A percentile compares a stretch with the other conserved stretches of the same genome.
Evolutionary conservation across 2,329 filamentous ascomycete genomes (phyloP).

Genomic region (Alternaria conjuncta): DNA sequence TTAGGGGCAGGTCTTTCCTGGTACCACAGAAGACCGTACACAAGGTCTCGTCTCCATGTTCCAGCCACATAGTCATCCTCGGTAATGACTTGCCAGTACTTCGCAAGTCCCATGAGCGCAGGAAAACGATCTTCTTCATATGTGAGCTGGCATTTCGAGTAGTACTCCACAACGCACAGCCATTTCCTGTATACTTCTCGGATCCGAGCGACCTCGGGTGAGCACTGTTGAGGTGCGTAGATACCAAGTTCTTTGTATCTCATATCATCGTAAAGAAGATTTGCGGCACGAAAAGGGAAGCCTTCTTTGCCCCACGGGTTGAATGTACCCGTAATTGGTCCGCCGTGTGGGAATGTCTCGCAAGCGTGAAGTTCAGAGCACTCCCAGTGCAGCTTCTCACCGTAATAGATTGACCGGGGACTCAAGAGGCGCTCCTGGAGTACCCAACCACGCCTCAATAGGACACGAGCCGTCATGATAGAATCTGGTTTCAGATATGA

Average conservation of each 20-base stretch:
- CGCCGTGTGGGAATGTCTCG: background rate
- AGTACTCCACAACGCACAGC: background rate
- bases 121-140: background rate
- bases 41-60: background rate
- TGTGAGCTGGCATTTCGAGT: background rate
- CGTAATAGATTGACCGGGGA: background rate
- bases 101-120: background rate
- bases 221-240: background rate
- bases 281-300: background rate
- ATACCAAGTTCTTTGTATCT: background rate
- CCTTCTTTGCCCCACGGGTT: background rate
- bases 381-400: background rate
- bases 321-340: fast-evolving
- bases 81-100: background rate
- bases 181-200: background rate
- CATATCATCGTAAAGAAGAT: background rate
- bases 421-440: background rate
- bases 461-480: background rate
- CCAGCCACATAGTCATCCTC: background rate
- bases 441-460: background rate
- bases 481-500: background rate
- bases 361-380: background rate
- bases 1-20: fast-evolving
- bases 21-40: background rate
- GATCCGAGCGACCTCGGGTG: background rate